Evolutionary conservation across 352 stramenopile species (phyloP).

Genomic region (Phytophthora kernoviae): DNA sequence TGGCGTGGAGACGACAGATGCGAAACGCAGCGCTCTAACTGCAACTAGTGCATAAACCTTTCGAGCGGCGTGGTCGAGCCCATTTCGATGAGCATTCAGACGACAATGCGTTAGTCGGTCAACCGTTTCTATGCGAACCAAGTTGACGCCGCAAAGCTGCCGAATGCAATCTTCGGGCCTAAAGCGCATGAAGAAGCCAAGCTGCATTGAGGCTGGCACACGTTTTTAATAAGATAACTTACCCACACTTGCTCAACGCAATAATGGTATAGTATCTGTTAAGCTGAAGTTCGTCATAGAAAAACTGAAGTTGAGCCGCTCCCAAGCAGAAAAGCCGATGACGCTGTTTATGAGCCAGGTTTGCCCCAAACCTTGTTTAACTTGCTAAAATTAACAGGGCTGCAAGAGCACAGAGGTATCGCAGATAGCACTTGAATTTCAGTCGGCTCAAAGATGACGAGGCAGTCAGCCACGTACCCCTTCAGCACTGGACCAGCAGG

Average conservation of each 20-base stretch:
- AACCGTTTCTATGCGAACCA: constrained; percentile 17
- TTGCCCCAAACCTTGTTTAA: constrained; percentile 2
- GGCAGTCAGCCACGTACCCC: constrained; percentile 9
- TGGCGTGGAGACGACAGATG: constrained; percentile 8
- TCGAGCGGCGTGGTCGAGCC: neutral
- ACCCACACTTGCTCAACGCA: too few species aligned
- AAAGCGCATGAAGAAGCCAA: too few species aligned
- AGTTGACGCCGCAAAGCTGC: too few species aligned
- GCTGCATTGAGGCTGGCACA: too few species aligned
- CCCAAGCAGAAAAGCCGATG: constrained; percentile 16
- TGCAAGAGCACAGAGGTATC: constrained; percentile 6
- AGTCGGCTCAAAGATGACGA: constrained; percentile 20
- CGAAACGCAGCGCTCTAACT: constrained; percentile 18
- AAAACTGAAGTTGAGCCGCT: constrained; percentile 34
- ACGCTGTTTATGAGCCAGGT: constrained; percentile 9
- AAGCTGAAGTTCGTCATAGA: neutral
- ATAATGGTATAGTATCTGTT: too few species aligned
- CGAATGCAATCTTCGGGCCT: too few species aligned
- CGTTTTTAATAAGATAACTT: too few species aligned
- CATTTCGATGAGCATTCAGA: constrained; percentile 17
- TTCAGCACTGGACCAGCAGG: neutral
- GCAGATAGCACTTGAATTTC: constrained; percentile 25
- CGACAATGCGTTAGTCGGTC: neutral
- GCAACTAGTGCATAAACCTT: constrained; percentile 30
- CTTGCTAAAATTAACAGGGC: too few species aligned